Evolutionary conservation across 176 grass and related monocot species (phyloP).

Genomic region (sorghum (Sorghum bicolor)): DNA sequence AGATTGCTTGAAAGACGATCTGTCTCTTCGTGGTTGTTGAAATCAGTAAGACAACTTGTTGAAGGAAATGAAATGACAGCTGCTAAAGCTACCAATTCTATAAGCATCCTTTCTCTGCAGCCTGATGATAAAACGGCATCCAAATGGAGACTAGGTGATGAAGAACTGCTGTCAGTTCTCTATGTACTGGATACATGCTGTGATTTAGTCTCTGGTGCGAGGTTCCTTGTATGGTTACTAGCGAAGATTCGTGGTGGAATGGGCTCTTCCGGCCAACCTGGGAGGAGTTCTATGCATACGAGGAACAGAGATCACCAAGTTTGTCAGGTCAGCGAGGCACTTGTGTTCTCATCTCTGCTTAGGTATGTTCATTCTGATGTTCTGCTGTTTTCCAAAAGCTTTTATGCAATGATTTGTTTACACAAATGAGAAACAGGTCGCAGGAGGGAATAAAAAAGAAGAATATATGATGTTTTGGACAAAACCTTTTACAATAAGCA

Average conservation of each 20-base stretch:
- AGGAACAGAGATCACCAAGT: constrained; percentile 88
- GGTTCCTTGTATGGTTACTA: constrained; percentile 85
- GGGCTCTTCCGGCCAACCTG: constrained; percentile 42
- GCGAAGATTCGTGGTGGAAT: constrained; percentile 62
- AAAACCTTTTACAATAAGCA: not conserved
- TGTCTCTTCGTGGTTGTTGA: constrained; percentile 89
- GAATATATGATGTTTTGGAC: not conserved
- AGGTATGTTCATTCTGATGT: constrained; percentile 50
- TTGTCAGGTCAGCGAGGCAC: constrained; percentile 83
- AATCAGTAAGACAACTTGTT: constrained; percentile 75
- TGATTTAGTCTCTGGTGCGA: constrained; percentile 79
- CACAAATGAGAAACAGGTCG: not conserved
- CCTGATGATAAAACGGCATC: constrained; percentile 50
- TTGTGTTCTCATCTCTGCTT: constrained; percentile 90
- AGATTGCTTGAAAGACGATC: constrained; percentile 90
- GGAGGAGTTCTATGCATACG: constrained; percentile 47
- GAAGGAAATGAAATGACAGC: constrained; percentile 72
- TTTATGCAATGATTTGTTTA: constrained; percentile 23
- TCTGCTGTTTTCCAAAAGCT: constrained; percentile 7
- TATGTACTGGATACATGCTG: constrained; percentile 88
- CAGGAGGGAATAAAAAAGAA: not conserved
- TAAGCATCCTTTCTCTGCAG: constrained; percentile 42
- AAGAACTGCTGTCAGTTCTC: constrained; percentile 79
- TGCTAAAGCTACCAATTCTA: constrained; percentile 65
- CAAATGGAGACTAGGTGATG: constrained; percentile 82